These are phyloP conservation scores for Gossypium mustelinum DNA, from an alignment of 345 rosid species.

Conservation along the genomic window DNA sequence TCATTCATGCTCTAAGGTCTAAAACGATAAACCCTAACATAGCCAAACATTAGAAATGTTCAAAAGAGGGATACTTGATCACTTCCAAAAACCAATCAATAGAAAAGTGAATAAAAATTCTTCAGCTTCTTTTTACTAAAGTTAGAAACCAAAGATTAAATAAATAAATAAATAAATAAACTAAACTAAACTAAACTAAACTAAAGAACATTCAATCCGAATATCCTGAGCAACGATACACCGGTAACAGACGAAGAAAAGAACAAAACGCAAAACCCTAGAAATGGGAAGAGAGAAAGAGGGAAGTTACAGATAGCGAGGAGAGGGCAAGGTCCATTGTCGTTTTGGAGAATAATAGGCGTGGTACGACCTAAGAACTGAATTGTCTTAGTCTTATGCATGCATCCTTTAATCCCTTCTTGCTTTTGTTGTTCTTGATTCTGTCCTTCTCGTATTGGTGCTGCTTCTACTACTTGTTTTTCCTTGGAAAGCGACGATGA, in stretches of 20 bases:
- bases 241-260: background rate
- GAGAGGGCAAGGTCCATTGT: conserved; percentile 97
- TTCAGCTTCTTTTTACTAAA: background rate
- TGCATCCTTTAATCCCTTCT: conserved; percentile 39
- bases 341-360: conserved; percentile 90
- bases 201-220: background rate
- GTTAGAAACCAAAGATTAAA: background rate
- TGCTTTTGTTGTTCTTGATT: conserved; percentile 25
- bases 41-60: background rate
- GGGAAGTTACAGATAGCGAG: conserved; percentile 78
- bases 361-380: conserved; percentile 81
- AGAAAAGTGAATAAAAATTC: background rate
- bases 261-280: conserved; percentile 7
- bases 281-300: conserved; percentile 12
- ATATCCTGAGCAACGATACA: background rate
- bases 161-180: background rate
- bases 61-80: background rate
- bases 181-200: no score
- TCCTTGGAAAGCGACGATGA: conserved; percentile 20
- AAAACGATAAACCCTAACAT: background rate
- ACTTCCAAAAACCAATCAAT: background rate
- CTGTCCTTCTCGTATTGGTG: conserved; percentile 1
- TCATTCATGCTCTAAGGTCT: background rate
- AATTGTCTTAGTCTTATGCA: conserved; percentile 70
- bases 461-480: conserved; percentile 24